Base-by-base conservation (phyloP, 495 filamentous ascomycete genomes). In the Astrocystis sublimbata region DNA sequence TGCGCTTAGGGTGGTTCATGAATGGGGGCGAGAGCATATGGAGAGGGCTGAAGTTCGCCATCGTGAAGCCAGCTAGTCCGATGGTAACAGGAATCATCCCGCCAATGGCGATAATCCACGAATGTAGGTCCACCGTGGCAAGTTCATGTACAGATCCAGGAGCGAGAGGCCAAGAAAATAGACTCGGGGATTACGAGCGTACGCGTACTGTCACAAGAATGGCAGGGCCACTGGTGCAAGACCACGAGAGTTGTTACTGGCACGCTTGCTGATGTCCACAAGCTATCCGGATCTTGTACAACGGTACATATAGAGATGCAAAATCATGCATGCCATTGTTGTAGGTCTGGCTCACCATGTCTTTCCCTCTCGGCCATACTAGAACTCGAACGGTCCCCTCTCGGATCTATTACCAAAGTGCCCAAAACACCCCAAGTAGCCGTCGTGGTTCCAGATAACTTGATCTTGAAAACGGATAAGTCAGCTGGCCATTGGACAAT, bases 371-470 rank as follows among this genome's bases (percentile, higher is more conserved):
- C 10, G 43, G 19, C 26, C 15, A 24, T 46, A n/a, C 21, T 19
- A 26, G 17, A 21, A 47, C 42, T 62, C 65, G 26, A 72, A 72
- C 38, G 69, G 69, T 1, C 67, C 69, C 13, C 38, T 62, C 30
- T 65, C 63, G 49, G 72, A 71, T 62, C 65, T 71, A 57, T 72
- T 74, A n/a, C 70, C 72, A 49, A 63, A 43, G 28, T 65, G 56
- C 33, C 62, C 55, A 47, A 71, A 71, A 63, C 72, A 74, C 5
- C 68, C 70, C 51, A 74, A 43, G 45, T 40, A 38, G 30, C 72
- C 72, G 38, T 72, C 58, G 33, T 65, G 61, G 51, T 74, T 71
- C 55, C 62, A 72, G 45, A 74, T 47, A 35, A 74, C 15, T 19
- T 42, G 57, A 38, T 74, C 72, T 74, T 17, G 8, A 51, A 10